Evolutionary conservation across 352 stramenopile genomes (phyloP), one percentile per base, ranked within the genome.

Genomic region (Aphanomyces astaci): DNA sequence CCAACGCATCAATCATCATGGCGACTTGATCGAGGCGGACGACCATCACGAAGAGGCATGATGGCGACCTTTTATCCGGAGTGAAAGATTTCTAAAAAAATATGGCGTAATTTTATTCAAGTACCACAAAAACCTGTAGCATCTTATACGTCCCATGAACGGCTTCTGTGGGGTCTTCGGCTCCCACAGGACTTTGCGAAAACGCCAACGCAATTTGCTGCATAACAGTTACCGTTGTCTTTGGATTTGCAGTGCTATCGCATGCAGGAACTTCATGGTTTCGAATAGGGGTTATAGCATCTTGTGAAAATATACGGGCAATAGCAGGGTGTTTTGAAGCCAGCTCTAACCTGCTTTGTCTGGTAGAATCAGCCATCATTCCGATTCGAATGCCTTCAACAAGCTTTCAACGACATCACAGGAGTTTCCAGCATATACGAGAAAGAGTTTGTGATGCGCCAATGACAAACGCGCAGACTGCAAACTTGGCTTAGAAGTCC

Each of bases 81-180:
- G n/a, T 55, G 10, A 30, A 59, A 59, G 33, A 25, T 36, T 59
- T 59, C 25, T 22, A 59, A 59, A 32, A 59, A 59, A 39, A 15
- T 53, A 25, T 10, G 45, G 5, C 19, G 45, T 25, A 53, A 53
- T 53, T 53, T 53, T 53, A 27, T 25, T 31, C 27, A 30, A 15
- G n/a, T 30, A 1, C 7, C 11, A 24, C 10, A 22, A 55, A 55
- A 30, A 2, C 51, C 51, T 59, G 51, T 59, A 22, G 15, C 25
- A 10, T 59, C 33, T 59, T 30, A 59, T 59, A 59, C 15, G 0
- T 10, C 25, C 9, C 17, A 17, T 4, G 24, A 59, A 33, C 11
- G 32, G 15, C 2, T 33, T 33, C 13, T 30, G 13, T 19, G 13
- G 33, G 24, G 51, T 30, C 51, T 33, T 59, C 30, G 4, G n/a